Evolutionary conservation across 2,329 filamentous ascomycete genomes (phyloP), one percentile per base, ranked within the genome.

Genomic region (Trichoderma arundinaceum): DNA sequence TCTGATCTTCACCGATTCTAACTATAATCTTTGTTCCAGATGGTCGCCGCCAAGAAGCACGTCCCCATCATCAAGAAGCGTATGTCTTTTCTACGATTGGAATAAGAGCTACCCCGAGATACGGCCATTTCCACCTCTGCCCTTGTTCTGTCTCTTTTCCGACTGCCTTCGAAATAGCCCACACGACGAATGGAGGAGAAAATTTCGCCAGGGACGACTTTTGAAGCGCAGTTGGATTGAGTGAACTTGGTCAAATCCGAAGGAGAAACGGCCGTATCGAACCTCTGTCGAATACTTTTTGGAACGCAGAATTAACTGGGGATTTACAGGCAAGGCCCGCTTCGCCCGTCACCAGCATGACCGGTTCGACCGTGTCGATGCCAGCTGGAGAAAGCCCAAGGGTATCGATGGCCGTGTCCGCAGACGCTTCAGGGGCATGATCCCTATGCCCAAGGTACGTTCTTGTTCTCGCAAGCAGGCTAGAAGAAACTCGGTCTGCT

Each of bases 31-130:
- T 67, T 64, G 41, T 52, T 73, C 65, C 74, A 94, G 94, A 98
- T 98, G 95, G 93, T 94, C 88, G 88, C 94, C 90, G 92, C 94
- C 84, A 96, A 96, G 92, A 96, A 96, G 88, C 95, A 98, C 85
- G 89, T 98, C 81, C 90, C 94, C 79, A 99, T 99, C 88, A 92
- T 99, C 81, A 99, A 99, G 92, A 99, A 99, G 93, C 93, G 93
- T 96, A 94, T 80, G 92, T 93, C 78, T 74, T 33, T 60, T 53
- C 13, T 35, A 35, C 52, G 33, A 63, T 22, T 28, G 12, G 49
- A 62, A 43, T 33, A 48, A 46, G 38, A 66, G 39, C 7, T 32
- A 13, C 33, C 54, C 13, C 46, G 56, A 65, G 48, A 60, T 60
- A 54, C 33, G 39, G 53, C 39, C 52, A 35, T 49, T 32, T 19